phyloP scores from a whole-genome alignment of 768 basidiomycete species.

The Mycena galericulata region DNA sequence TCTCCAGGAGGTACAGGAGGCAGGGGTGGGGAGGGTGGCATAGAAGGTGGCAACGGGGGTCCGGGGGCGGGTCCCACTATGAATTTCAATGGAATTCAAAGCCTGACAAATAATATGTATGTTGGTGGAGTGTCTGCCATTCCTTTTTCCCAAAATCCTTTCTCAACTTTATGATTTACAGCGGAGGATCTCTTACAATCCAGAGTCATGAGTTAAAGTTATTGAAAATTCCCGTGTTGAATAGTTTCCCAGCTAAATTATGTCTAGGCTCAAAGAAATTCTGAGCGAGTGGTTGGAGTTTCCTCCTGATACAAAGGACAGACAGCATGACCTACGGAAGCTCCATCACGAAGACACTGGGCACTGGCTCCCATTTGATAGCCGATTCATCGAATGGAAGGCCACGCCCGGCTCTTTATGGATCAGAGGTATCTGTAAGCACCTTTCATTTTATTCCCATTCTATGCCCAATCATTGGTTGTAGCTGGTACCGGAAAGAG shows the following conservation, averaged over 20 bases:
- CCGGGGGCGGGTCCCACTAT: not conserved
- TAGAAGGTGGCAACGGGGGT: not conserved
- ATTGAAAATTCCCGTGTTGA: not conserved
- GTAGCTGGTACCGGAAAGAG: not conserved
- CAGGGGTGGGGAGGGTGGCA: not conserved
- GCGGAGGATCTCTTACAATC: not conserved
- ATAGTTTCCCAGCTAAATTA: no score
- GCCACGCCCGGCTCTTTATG: not conserved
- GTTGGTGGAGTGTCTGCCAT: not conserved
- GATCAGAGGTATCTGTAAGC: not conserved
- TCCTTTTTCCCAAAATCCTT: not conserved
- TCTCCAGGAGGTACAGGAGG: no score
- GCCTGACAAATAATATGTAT: no score
- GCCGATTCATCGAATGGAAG: not conserved
- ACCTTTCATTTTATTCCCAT: not conserved
- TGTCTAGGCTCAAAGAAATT: not conserved
- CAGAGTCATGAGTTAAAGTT: not conserved
- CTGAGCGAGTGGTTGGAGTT: not conserved
- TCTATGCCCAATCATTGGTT: not conserved
- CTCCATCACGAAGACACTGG: no score
- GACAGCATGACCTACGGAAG: no score
- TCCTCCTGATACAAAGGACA: no score
- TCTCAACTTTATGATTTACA: not conserved
- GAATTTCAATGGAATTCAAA: not conserved
- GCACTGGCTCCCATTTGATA: not conserved